These are phyloP conservation scores for Corymbia maculata DNA, from an alignment of 345 rosid species.

Conservation along the genomic window DNA sequence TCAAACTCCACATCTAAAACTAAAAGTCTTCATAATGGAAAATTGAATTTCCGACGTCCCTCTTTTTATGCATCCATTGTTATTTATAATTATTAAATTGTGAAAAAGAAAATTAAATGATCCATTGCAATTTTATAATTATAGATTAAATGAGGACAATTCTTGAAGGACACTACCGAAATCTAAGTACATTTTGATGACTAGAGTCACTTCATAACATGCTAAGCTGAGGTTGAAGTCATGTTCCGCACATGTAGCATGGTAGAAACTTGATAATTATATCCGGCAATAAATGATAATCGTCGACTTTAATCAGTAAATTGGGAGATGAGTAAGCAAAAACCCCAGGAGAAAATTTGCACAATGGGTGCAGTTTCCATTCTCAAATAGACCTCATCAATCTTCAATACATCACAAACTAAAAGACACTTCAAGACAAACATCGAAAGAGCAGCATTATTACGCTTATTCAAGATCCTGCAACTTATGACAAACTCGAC, in stretches of 20 bases:
- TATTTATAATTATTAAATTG: neutral
- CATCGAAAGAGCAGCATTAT: neutral
- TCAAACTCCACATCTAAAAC: too few relatives aligned
- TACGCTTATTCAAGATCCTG: neutral
- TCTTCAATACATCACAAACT: neutral
- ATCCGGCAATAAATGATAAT: neutral
- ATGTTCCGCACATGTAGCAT: neutral
- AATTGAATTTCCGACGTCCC: too few relatives aligned
- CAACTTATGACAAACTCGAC: neutral
- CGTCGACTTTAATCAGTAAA: neutral
- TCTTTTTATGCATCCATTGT: too few relatives aligned
- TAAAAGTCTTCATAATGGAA: too few relatives aligned
- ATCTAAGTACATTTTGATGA: neutral
- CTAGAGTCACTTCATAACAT: neutral
- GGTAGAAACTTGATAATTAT: neutral
- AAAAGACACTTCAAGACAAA: neutral
- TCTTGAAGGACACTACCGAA: neutral
- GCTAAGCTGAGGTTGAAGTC: neutral
- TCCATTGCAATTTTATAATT: neutral
- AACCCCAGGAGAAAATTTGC: neutral
- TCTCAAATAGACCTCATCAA: neutral
- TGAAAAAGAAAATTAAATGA: rapidly evolving
- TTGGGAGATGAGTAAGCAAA: neutral
- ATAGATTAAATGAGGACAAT: neutral
- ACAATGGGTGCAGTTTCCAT: neutral